Evolutionary conservation across 441 rosid genomes (phyloP).

Genomic region (Mallotus repandus): DNA sequence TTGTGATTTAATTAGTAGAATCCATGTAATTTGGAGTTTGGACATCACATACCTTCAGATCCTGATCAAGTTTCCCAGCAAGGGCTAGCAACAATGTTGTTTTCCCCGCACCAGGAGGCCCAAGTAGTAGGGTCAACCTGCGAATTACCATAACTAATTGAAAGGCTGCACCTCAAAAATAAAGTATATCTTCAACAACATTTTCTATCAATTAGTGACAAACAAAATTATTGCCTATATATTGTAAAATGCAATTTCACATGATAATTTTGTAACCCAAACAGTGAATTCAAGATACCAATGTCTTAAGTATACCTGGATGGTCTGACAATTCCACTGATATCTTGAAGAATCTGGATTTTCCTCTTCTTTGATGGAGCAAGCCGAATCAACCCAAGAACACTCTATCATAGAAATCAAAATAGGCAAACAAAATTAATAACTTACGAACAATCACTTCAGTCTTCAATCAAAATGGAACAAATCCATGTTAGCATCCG

Average conservation of each 20-base stretch:
- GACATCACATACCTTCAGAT: constrained; percentile 47
- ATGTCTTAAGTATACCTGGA: constrained; percentile 53
- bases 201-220: not conserved
- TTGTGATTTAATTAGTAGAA: not conserved
- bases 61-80: constrained; percentile 65
- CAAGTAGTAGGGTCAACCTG: constrained; percentile 91
- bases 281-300: not conserved
- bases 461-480: no score
- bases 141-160: constrained; percentile 17
- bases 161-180: not conserved
- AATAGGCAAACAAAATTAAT: not conserved
- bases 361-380: constrained; percentile 65
- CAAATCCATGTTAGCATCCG: no score
- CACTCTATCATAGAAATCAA: constrained; percentile 33
- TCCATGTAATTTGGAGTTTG: not conserved
- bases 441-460: not conserved
- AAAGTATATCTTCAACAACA: not conserved
- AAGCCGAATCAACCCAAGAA: constrained; percentile 54
- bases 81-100: constrained; percentile 75
- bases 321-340: constrained; percentile 73
- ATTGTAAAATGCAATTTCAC: not conserved
- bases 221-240: not conserved
- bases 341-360: constrained; percentile 58
- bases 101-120: constrained; percentile 91
- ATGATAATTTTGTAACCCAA: not conserved